These are phyloP conservation scores for Pseudogymnoascus pannorum DNA, from an alignment of 2,329 filamentous ascomycete species.

Conservation along the genomic window DNA sequence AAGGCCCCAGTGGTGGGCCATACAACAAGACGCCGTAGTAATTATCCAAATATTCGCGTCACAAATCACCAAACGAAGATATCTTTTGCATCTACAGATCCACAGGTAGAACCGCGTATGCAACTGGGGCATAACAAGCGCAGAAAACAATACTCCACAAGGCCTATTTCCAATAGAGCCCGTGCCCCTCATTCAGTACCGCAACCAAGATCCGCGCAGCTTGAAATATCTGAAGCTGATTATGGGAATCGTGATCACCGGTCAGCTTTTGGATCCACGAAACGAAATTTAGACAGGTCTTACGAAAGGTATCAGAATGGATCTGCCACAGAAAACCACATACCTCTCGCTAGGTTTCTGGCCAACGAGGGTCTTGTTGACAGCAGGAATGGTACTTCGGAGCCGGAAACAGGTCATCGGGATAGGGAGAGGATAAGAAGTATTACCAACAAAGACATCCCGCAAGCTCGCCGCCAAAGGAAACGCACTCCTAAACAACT, in stretches of 20 bases:
- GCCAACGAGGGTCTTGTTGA: slow-evolving; percentile 18
- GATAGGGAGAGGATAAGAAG: not conserved
- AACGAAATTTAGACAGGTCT: slow-evolving; percentile 47
- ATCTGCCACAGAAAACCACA: slow-evolving; percentile 23
- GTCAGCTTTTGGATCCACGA: slow-evolving; percentile 42
- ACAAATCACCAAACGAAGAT: slow-evolving; percentile 6
- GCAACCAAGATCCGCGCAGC: slow-evolving; percentile 42
- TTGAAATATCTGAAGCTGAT: slow-evolving; percentile 41
- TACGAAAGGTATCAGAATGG: slow-evolving; percentile 38
- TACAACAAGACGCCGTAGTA: not conserved
- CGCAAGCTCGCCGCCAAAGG: slow-evolving; percentile 12
- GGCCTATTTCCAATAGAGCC: not conserved
- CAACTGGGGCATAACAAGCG: not conserved
- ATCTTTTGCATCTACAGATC: not conserved
- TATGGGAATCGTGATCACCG: slow-evolving; percentile 26
- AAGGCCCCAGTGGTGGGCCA: not conserved
- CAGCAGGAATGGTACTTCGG: slow-evolving; percentile 10
- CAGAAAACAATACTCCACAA: not conserved
- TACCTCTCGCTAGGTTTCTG: slow-evolving; percentile 34
- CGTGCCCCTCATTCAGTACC: not conserved
- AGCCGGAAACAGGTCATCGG: not conserved
- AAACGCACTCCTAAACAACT: slow-evolving; percentile 25
- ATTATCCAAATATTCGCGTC: not conserved
- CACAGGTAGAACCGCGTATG: not conserved
- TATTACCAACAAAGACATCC: not conserved